Evolutionary conservation across 345 rosid genomes (phyloP).

Genomic region (Gossypium raimondii): DNA sequence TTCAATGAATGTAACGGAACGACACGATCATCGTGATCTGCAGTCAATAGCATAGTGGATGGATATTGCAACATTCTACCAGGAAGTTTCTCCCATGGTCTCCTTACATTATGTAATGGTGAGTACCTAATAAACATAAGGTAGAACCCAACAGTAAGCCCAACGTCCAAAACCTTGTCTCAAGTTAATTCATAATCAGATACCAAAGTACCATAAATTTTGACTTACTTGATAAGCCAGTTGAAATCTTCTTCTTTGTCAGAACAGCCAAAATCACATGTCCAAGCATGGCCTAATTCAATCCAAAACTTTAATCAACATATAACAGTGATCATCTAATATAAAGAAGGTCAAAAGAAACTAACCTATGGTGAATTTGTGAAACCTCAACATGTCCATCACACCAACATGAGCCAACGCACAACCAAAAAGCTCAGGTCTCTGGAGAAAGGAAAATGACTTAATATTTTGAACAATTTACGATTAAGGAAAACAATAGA

Average conservation of each 20-base stretch:
- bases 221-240: slow-evolving; percentile 82
- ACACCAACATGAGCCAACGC: slow-evolving; percentile 98
- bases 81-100: slow-evolving; percentile 75
- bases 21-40: slow-evolving; percentile 94
- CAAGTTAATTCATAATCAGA: neutral
- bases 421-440: slow-evolving; percentile 97
- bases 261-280: slow-evolving; percentile 81
- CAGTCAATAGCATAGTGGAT: slow-evolving; percentile 85
- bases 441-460: slow-evolving; percentile 34
- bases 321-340: neutral
- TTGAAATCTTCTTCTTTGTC: slow-evolving; percentile 85
- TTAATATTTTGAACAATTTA: neutral
- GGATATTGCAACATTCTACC: slow-evolving; percentile 60
- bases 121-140: slow-evolving; percentile 57
- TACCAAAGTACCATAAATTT: neutral
- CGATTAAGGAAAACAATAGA: neutral
- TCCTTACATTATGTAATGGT: slow-evolving; percentile 84
- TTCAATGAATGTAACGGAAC: slow-evolving; percentile 86
- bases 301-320: slow-evolving; percentile 8
- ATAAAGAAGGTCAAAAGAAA: neutral
- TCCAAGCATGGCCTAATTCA: slow-evolving; percentile 83
- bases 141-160: neutral
- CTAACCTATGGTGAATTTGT: slow-evolving; percentile 86
- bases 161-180: neutral
- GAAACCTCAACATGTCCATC: slow-evolving; percentile 97